Percentiles rank a stretch among this genome's conserved stretches.
Conservation (phyloP, 345 rosid species). For the Populus nigra region DNA sequence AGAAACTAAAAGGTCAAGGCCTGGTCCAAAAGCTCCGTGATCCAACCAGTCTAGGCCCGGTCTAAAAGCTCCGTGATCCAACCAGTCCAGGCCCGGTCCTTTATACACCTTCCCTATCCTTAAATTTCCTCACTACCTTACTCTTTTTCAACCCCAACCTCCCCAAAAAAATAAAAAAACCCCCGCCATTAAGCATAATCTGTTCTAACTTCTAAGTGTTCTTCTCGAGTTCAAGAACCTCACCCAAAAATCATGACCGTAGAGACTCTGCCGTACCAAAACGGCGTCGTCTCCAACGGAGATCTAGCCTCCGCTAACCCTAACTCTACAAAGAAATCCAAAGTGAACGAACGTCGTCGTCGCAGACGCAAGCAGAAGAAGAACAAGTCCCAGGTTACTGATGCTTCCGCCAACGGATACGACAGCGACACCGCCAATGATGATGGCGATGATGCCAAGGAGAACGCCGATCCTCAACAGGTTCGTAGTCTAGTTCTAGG, state of each 20-base stretch:
- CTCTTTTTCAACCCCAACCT: not conserved
- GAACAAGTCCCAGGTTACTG: constrained; percentile 36
- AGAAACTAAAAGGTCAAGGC: not conserved
- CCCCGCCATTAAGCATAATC: not conserved
- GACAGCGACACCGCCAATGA: constrained; percentile 32
- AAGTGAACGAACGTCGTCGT: constrained; percentile 89
- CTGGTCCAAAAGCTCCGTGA: not conserved
- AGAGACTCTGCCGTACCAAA: constrained; percentile 43
- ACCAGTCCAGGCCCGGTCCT: not conserved
- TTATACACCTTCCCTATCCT: not conserved
- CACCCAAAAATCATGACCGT: constrained; percentile 39
- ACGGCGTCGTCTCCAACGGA: constrained; percentile 48
- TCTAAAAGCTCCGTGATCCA: not conserved
- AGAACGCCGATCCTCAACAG: constrained; percentile 51
- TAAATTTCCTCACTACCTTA: not conserved
- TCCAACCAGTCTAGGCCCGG: not conserved
- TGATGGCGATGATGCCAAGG: constrained; percentile 43
- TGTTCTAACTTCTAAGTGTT: too few relatives aligned
- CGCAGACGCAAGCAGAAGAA: constrained; percentile 99
- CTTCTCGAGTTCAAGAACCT: not conserved
- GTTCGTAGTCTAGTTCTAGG: constrained; percentile 19
- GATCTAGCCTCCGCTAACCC: constrained; percentile 39
- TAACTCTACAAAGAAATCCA: constrained; percentile 48
- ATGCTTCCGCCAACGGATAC: constrained; percentile 12
- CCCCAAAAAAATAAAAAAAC: too few relatives aligned